Evolutionary conservation across 2,329 filamentous ascomycete species (phyloP).

Genomic region (Metarhizium robertsii): DNA sequence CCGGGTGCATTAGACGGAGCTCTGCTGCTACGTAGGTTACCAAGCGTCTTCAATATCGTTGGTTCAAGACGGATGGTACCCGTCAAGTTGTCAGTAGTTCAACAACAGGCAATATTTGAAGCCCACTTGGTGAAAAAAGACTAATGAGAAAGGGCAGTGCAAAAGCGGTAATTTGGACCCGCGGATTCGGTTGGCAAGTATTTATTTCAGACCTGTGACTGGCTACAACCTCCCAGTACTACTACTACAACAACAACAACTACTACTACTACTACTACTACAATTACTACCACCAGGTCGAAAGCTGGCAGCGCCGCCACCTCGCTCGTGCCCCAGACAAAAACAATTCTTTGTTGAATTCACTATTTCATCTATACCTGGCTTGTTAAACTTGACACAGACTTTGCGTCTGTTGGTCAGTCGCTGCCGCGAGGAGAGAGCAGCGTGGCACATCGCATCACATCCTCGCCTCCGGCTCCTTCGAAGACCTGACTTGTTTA

Average conservation of each 20-base stretch:
- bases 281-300: too few species aligned
- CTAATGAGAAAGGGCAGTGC: slow-evolving; percentile 2
- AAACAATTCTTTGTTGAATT: background rate
- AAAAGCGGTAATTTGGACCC: slow-evolving; percentile 3
- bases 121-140: background rate
- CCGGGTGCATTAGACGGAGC: background rate
- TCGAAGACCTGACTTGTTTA: too few species aligned
- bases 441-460: background rate
- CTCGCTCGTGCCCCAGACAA: background rate
- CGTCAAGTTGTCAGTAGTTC: background rate
- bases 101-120: background rate
- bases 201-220: too few species aligned
- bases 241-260: too few species aligned
- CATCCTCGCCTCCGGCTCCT: background rate
- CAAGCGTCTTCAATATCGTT: background rate
- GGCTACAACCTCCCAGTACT: too few species aligned
- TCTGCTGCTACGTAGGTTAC: background rate
- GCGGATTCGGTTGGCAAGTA: background rate
- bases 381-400: background rate
- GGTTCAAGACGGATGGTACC: background rate
- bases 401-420: background rate
- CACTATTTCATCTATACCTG: background rate
- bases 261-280: too few species aligned
- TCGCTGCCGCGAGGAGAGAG: background rate
- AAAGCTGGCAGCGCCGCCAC: too few species aligned